phyloP scores from a whole-genome alignment of 2,329 filamentous ascomycete species.

The Venturia pyrina region DNA sequence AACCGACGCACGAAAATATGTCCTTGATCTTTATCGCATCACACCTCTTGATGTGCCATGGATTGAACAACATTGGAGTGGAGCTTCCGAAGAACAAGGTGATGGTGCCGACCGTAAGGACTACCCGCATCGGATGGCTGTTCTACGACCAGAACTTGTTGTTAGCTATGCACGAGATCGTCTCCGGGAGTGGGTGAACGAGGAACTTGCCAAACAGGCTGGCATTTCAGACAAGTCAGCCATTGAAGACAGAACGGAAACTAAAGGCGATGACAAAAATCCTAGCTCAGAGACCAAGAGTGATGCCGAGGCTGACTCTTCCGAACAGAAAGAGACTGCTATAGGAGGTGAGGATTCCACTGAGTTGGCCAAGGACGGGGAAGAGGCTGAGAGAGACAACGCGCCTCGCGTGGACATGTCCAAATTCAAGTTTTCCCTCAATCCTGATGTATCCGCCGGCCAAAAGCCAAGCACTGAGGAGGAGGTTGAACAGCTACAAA shows the following conservation, averaged over 20 bases:
- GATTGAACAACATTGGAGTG: constrained; percentile 64
- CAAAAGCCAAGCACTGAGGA: constrained; percentile 82
- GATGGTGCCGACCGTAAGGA: constrained; percentile 27
- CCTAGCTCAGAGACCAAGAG: constrained; percentile 23
- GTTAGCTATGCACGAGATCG: constrained; percentile 76
- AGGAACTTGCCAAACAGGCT: constrained; percentile 47
- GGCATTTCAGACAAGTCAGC: constrained; percentile 21
- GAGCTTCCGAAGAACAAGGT: constrained; percentile 25
- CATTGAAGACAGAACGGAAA: constrained; percentile 29
- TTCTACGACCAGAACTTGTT: constrained; percentile 80
- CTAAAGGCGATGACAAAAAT: constrained; percentile 27
- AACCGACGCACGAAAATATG: constrained; percentile 92
- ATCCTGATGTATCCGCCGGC: constrained; percentile 91
- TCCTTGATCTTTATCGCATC: constrained; percentile 91
- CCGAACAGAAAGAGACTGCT: constrained; percentile 20
- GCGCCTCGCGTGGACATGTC: constrained; percentile 64
- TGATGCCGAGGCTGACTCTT: constrained; percentile 17
- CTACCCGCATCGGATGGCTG: constrained; percentile 95
- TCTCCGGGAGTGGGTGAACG: constrained; percentile 80
- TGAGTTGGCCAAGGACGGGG: constrained; percentile 15
- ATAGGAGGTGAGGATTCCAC: constrained; percentile 5
- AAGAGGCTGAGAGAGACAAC: constrained; percentile 22
- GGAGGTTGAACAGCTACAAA: constrained; percentile 72
- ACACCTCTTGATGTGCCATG: constrained; percentile 85
- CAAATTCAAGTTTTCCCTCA: constrained; percentile 77